These are phyloP conservation scores for Cajanus cajan DNA, from an alignment of 306 rosid species.

Conservation along the genomic window DNA sequence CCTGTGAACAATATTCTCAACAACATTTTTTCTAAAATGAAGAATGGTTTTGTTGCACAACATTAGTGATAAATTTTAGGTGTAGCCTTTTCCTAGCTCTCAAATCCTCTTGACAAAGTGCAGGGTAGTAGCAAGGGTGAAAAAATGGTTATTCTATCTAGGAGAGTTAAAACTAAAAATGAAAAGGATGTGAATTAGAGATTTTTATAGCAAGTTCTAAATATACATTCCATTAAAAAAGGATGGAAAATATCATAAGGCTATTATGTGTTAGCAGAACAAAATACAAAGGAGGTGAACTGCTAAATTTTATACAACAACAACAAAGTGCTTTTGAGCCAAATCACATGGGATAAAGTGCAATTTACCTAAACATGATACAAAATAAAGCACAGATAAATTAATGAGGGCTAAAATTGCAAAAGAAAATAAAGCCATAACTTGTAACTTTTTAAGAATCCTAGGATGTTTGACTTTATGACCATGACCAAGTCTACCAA, in stretches of 20 bases:
- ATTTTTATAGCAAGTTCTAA: background rate
- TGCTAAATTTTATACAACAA: background rate
- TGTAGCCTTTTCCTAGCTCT: too few species aligned
- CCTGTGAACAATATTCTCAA: background rate
- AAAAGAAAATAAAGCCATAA: slow-evolving; percentile 24
- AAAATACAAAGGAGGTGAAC: too few species aligned
- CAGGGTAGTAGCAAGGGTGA: background rate
- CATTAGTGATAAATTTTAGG: background rate
- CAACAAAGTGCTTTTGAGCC: background rate
- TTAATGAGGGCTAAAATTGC: background rate
- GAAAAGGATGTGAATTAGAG: background rate
- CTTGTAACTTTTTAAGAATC: slow-evolving; percentile 71
- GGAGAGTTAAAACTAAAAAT: background rate
- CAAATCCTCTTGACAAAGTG: background rate
- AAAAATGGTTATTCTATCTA: background rate
- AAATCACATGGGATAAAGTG: background rate
- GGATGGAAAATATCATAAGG: background rate
- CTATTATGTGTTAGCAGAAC: too few species aligned
- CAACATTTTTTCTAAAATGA: background rate
- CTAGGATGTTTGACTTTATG: slow-evolving; percentile 61
- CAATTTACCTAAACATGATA: background rate
- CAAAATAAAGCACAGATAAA: background rate
- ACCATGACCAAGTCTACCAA: slow-evolving; percentile 94
- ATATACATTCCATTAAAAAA: background rate
- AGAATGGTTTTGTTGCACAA: background rate